phyloP scores from a whole-genome alignment of 108 stramenopile species.

The Cyclotella baltica region DNA sequence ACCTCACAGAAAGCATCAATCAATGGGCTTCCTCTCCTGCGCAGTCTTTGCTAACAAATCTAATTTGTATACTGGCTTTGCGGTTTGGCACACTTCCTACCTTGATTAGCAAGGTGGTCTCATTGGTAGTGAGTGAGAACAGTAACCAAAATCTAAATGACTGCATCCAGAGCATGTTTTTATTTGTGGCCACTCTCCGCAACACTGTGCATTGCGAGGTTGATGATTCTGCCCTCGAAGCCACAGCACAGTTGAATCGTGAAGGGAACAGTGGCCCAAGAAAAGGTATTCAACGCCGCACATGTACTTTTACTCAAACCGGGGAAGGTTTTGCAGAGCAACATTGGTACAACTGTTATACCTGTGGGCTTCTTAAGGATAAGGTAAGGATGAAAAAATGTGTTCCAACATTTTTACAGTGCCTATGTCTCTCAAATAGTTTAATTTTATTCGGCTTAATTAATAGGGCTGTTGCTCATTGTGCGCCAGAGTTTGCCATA shows the following conservation, averaged over 20 bases:
- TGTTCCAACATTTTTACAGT: background rate
- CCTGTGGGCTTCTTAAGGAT: slow-evolving; percentile 85
- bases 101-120: slow-evolving; percentile 22
- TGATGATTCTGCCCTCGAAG: background rate
- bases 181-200: slow-evolving; percentile 29
- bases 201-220: slow-evolving; percentile 10
- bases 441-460: background rate
- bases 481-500: slow-evolving; percentile 82
- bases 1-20: slow-evolving; percentile 23
- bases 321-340: slow-evolving; percentile 84
- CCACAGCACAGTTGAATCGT: background rate
- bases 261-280: background rate
- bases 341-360: slow-evolving; percentile 88
- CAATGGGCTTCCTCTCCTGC: slow-evolving; percentile 29
- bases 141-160: slow-evolving; percentile 3
- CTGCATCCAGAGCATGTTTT: slow-evolving; percentile 26
- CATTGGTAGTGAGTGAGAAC: slow-evolving; percentile 1
- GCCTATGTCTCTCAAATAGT: background rate
- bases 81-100: slow-evolving; percentile 40
- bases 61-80: slow-evolving; percentile 42
- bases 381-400: slow-evolving; percentile 28
- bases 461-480: slow-evolving; percentile 77
- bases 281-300: slow-evolving; percentile 12
- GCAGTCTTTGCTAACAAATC: slow-evolving; percentile 18
- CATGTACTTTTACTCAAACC: slow-evolving; percentile 73